These are phyloP conservation scores for Zygotorulaspora danielsina DNA, from an alignment of 805 yeast species.

Conservation along the genomic window DNA sequence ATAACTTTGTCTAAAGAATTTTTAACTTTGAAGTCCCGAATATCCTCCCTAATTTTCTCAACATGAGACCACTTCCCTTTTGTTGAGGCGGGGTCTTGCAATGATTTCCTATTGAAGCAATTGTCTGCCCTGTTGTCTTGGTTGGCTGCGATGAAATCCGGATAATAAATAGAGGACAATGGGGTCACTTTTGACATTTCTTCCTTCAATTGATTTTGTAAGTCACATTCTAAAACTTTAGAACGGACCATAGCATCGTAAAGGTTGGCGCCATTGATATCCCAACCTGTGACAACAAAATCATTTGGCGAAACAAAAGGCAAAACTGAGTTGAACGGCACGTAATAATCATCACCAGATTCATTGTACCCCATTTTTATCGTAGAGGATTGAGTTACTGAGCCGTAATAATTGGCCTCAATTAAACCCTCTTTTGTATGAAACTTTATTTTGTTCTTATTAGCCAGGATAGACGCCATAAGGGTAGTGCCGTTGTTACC, in stretches of 20 bases:
- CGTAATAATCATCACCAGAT: constrained; percentile 79
- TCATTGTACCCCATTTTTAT: constrained; percentile 83
- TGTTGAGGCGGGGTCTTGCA: constrained; percentile 46
- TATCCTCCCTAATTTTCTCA: constrained; percentile 79
- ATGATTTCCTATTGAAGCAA: constrained; percentile 48
- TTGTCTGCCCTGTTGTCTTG: constrained; percentile 91
- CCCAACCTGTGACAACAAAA: constrained; percentile 92
- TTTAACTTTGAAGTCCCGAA: constrained; percentile 64
- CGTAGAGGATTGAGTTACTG: constrained; percentile 91
- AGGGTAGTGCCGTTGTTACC: constrained; percentile 96
- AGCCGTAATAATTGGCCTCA: constrained; percentile 83
- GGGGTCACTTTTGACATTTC: constrained; percentile 62
- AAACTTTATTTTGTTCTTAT: constrained; percentile 71
- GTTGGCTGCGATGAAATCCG: constrained; percentile 94
- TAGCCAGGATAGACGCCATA: constrained; percentile 79
- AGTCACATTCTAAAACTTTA: constrained; percentile 77
- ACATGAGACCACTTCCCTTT: constrained; percentile 84
- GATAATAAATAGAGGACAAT: constrained; percentile 83
- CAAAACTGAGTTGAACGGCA: constrained; percentile 83
- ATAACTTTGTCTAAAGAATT: constrained; percentile 81
- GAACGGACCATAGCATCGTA: constrained; percentile 80
- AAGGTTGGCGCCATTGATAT: constrained; percentile 68
- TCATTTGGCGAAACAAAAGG: constrained; percentile 91
- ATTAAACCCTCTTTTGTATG: constrained; percentile 73
- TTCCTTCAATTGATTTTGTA: constrained; percentile 70